Evolutionary conservation across 2,329 filamentous ascomycete genomes (phyloP), one percentile per base, ranked within the genome.

Genomic region (Stachybotrys chlorohalonatus): DNA sequence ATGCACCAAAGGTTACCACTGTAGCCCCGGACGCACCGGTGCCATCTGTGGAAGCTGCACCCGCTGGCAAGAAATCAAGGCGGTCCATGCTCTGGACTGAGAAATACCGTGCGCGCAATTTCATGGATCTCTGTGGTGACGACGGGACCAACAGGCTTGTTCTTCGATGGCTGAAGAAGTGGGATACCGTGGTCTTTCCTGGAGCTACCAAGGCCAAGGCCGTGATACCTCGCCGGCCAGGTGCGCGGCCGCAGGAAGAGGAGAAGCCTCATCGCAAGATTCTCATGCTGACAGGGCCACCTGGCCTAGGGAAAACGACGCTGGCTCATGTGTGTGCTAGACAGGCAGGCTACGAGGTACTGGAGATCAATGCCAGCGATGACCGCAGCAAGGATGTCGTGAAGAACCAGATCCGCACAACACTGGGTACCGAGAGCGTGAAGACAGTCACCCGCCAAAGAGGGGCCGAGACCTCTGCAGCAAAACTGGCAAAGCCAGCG

Each of bases 321-420:
- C 71, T 99, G 51, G 94, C 94, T 1, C 94, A 99, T 70, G 94
- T 99, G 0, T 97, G 94, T 67, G 95, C 95, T 0, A 86, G 80
- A 61, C 94, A 99, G 71, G 94, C 94, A 6, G 94, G 94, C 0
- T 99, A 99, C 64, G 94, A 97, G 64, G 89, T 95, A 1, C 82
- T 97, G 66, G 94, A 99, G 68, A 95, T 99, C 72, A 99, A 99
- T 64, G 94, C 95, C 8, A 97, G 93, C 63, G 94, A 99, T 66
- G 95, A 99, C 66, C 82, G 94, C 63, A 96, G 90, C 65, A 81
- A 82, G 32, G 85, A 93, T 64, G 90, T 99, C 1, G 94, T 99
- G 42, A 94, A 89, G 66, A 90, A 90, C 7, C 82, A 91, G 15
- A 96, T 99, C 60, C 82, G 89, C 62, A 95, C 96, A 55, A 93